A percentile compares a stretch with the other conserved stretches of the same genome.
phyloP scores from a whole-genome alignment of 306 rosid genomes.

The Vicia sativa region DNA sequence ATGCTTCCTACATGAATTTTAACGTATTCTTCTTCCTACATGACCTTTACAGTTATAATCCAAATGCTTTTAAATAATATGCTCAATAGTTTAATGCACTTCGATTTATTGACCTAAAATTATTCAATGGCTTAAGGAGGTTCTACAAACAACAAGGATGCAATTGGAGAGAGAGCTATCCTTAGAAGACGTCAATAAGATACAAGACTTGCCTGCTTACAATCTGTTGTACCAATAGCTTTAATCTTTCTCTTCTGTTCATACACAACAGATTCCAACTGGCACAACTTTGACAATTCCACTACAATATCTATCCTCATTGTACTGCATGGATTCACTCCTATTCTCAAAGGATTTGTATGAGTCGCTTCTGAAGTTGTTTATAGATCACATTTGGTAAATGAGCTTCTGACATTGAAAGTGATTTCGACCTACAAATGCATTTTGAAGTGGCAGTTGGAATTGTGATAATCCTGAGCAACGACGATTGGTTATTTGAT shows the following conservation, averaged over 20 bases:
- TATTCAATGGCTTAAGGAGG: slow-evolving; percentile 65
- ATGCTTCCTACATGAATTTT: slow-evolving; percentile 92
- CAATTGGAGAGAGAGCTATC: slow-evolving; percentile 91
- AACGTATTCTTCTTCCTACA: slow-evolving; percentile 56
- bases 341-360: slow-evolving; percentile 32
- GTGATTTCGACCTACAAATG: background rate
- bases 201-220: slow-evolving; percentile 87
- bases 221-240: slow-evolving; percentile 70
- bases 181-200: slow-evolving; percentile 71
- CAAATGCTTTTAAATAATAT: background rate
- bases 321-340: slow-evolving; percentile 19
- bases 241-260: slow-evolving; percentile 26
- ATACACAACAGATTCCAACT: slow-evolving; percentile 33
- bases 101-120: slow-evolving; percentile 24
- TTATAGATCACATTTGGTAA: slow-evolving; percentile 34
- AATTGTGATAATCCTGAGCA: background rate
- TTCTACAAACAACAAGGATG: slow-evolving; percentile 68
- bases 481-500: slow-evolving; percentile 13
- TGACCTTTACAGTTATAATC: background rate
- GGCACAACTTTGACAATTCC: slow-evolving; percentile 35
- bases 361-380: slow-evolving; percentile 12
- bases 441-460: slow-evolving; percentile 16
- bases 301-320: slow-evolving; percentile 15
- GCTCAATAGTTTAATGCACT: background rate
- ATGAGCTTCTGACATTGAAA: slow-evolving; percentile 21